Conservation (phyloP, 1,139 yeast species). For the Protomyces arabidopsidicola region DNA sequence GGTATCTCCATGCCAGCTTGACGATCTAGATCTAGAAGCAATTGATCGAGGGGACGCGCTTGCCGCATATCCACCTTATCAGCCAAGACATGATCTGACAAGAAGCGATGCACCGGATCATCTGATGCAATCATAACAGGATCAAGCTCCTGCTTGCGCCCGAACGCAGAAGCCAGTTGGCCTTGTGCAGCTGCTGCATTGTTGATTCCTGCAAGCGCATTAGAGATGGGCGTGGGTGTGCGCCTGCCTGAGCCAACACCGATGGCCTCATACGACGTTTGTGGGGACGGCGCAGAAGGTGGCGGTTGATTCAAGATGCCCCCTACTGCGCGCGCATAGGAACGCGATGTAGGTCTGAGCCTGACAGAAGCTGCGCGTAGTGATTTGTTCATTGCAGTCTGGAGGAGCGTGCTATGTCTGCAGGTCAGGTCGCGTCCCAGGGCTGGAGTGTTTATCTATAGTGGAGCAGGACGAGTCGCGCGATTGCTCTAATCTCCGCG, state of each 20-base stretch:
- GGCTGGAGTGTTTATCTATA: neutral
- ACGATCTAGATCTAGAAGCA: conserved; percentile 1
- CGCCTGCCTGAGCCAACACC: neutral
- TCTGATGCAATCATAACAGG: neutral
- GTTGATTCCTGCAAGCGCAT: neutral
- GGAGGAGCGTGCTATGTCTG: too few species aligned
- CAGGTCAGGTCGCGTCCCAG: too few species aligned
- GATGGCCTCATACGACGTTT: neutral
- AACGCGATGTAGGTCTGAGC: neutral
- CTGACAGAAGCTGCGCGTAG: neutral
- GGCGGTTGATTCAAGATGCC: conserved; percentile 21
- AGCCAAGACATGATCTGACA: neutral
- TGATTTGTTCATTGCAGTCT: neutral
- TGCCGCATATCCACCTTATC: neutral
- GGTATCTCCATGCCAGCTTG: conserved; percentile 17
- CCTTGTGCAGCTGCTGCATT: neutral
- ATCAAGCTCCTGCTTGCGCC: neutral
- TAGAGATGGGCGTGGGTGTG: neutral
- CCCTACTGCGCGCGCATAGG: conserved; percentile 17
- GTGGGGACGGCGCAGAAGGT: conserved; percentile 8
- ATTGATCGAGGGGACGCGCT: neutral
- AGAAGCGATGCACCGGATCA: neutral
- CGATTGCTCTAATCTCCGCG: too few species aligned
- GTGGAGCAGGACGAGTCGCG: neutral
- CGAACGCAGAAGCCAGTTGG: neutral